Conservation (phyloP, 495 filamentous ascomycete genomes). For the Trichoderma gamsii region DNA sequence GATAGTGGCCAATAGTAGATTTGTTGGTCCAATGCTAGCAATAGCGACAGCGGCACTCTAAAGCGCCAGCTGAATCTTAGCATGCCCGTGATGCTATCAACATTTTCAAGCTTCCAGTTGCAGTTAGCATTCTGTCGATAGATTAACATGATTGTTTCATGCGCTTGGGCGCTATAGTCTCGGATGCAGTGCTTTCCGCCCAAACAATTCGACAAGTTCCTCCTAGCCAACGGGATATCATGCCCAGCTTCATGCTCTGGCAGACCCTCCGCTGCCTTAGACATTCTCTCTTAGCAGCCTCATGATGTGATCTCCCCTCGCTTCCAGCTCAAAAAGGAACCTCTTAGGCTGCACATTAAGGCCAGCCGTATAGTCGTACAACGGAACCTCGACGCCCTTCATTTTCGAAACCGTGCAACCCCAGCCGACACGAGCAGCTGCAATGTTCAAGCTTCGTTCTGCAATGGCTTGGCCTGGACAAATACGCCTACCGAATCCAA, state of each 20-base stretch:
- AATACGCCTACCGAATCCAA: conserved; percentile 55
- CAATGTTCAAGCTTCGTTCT: not conserved
- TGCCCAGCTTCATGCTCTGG: no score
- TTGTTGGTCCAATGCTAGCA: no score
- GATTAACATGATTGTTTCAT: no score
- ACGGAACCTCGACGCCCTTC: not conserved
- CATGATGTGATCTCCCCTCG: not conserved
- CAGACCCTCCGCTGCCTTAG: not conserved
- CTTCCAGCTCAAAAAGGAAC: not conserved
- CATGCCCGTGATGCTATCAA: no score
- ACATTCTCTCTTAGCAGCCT: not conserved
- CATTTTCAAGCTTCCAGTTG: no score
- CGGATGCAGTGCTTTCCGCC: not conserved
- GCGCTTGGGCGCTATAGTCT: no score
- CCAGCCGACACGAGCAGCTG: not conserved
- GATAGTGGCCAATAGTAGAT: no score
- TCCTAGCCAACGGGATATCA: no score
- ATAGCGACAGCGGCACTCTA: no score
- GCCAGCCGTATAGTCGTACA: not conserved
- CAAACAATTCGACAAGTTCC: not conserved
- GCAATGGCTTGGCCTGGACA: conserved; percentile 31
- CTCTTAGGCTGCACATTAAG: not conserved
- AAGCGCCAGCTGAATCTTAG: no score
- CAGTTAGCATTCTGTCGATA: no score
- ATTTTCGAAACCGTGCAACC: not conserved